Percentiles rank a stretch among this genome's conserved stretches.
phyloP scores from a whole-genome alignment of 1,139 yeast genomes.

The Candida frijolesensis region DNA sequence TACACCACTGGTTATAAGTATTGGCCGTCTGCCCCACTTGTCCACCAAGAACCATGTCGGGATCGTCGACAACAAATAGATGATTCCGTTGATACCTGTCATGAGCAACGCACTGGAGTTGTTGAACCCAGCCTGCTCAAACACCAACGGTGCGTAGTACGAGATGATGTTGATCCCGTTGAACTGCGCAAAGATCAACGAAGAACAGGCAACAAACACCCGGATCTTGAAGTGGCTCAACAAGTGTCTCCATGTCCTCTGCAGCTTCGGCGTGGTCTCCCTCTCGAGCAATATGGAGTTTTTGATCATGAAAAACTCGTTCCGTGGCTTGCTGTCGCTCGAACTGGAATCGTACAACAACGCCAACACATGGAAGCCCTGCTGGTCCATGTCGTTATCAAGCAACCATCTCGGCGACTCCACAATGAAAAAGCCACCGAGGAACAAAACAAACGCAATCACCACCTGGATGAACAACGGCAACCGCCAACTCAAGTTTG shows the following conservation, averaged over 20 bases:
- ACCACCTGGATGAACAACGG: conserved; percentile 53
- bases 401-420: conserved; percentile 59
- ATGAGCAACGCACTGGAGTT: conserved; percentile 51
- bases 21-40: conserved; percentile 52
- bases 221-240: conserved; percentile 39
- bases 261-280: conserved; percentile 39
- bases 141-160: conserved; percentile 59
- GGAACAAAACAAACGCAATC: conserved; percentile 44
- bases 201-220: conserved; percentile 51
- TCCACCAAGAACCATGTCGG: conserved; percentile 70
- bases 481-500: conserved; percentile 54
- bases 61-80: conserved; percentile 49
- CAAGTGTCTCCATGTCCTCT: conserved; percentile 49
- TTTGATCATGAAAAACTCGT: conserved; percentile 75
- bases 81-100: conserved; percentile 55
- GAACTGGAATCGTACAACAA: conserved; percentile 65
- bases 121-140: conserved; percentile 54
- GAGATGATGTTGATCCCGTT: conserved; percentile 59
- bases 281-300: conserved; percentile 67
- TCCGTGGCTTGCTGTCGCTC: conserved; percentile 46
- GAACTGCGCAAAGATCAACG: conserved; percentile 56
- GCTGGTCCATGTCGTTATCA: conserved; percentile 51
- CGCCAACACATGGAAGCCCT: conserved; percentile 74
- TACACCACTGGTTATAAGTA: conserved; percentile 50
- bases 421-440: conserved; percentile 57